Evolutionary conservation across 176 grass and related monocot species (phyloP).

Genomic region (bread wheat (Triticum aestivum)): DNA sequence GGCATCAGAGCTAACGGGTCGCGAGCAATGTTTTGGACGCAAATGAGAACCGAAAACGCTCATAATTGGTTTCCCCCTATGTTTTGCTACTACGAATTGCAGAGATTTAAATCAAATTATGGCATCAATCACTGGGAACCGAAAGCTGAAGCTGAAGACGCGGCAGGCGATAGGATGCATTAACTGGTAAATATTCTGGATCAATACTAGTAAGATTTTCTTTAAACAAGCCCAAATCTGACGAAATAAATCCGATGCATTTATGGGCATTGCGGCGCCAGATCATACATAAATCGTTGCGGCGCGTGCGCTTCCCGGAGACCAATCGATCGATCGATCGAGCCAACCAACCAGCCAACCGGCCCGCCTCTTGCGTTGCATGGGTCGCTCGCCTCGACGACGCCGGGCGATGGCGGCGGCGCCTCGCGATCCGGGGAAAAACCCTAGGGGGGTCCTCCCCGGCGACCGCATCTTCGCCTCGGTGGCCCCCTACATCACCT

Average conservation of each 20-base stretch:
- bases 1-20: no score
- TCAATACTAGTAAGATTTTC: background rate
- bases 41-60: background rate
- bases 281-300: background rate
- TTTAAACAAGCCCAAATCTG: background rate
- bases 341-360: background rate
- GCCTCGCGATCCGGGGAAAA: background rate
- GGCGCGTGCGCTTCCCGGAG: background rate
- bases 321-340: background rate
- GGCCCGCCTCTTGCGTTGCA: background rate
- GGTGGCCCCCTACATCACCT: slow-evolving; percentile 19
- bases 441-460: background rate
- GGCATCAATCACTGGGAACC: background rate
- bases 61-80: background rate
- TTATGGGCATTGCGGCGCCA: background rate
- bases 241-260: slow-evolving; percentile 2
- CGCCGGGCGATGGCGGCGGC: slow-evolving; percentile 11
- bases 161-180: background rate
- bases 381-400: background rate
- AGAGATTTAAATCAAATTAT: background rate
- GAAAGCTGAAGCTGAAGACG: background rate
- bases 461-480: slow-evolving; percentile 23
- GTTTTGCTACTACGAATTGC: background rate
- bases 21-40: background rate
- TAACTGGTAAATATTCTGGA: background rate